phyloP scores from a whole-genome alignment of 768 basidiomycete species.

The Suillus plorans region DNA sequence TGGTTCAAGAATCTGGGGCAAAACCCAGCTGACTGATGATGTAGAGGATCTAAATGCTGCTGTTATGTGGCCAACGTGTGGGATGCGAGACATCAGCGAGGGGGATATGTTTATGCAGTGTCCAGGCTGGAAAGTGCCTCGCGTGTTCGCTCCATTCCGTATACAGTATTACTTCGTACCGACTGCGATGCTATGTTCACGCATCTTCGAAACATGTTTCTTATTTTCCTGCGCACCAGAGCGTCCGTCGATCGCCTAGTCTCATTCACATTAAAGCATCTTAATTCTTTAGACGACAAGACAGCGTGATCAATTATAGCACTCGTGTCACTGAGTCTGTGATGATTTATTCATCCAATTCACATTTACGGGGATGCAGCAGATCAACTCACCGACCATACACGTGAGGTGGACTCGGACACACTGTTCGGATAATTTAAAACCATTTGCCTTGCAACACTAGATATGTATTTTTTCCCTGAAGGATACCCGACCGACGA shows the following conservation, averaged over 20 bases:
- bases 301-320: no score
- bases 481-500: no score
- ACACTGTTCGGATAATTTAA: no score
- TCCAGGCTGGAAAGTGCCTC: background rate
- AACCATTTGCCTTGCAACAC: no score
- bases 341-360: no score
- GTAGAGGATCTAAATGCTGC: slow-evolving; percentile 48
- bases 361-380: no score
- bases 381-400: no score
- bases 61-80: slow-evolving; percentile 46
- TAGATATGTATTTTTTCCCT: no score
- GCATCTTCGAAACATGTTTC: background rate
- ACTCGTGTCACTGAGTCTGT: no score
- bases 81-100: slow-evolving; percentile 38
- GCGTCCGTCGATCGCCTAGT: background rate
- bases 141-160: background rate
- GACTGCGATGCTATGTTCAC: background rate
- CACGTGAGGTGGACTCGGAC: no score
- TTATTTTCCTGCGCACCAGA: background rate
- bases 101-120: slow-evolving; percentile 21
- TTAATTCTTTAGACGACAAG: no score
- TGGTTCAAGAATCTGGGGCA: slow-evolving; percentile 39
- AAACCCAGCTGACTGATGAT: slow-evolving; percentile 15
- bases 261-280: background rate
- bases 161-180: background rate